Evolutionary conservation across 164 flowering plant species (phyloP).

Genomic region (Cinnamomum chago): DNA sequence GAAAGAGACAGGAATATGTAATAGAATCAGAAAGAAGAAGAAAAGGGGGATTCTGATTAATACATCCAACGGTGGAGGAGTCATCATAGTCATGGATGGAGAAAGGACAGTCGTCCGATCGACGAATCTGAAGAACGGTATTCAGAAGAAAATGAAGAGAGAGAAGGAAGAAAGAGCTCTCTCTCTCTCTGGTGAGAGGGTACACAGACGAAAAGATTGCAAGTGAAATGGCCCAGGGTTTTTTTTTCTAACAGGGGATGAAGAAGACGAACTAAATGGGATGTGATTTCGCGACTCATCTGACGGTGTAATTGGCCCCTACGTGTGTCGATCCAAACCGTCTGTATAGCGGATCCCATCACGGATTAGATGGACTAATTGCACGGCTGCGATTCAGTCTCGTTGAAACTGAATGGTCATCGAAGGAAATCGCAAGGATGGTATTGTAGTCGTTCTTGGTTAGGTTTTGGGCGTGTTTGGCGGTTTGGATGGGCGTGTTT

Average conservation of each 20-base stretch:
- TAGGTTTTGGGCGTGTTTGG: too few relatives aligned
- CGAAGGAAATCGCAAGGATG: too few relatives aligned
- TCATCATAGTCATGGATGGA: slow-evolving; percentile 63
- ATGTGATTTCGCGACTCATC: too few relatives aligned
- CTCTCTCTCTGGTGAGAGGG: background rate
- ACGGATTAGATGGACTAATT: too few relatives aligned
- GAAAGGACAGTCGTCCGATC: slow-evolving; percentile 28
- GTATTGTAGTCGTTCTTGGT: too few relatives aligned
- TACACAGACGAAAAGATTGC: background rate
- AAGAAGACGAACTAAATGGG: too few relatives aligned
- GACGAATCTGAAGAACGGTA: slow-evolving; percentile 20
- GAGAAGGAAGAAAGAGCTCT: background rate
- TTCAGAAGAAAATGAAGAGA: background rate
- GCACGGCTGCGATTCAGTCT: too few relatives aligned
- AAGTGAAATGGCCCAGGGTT: background rate
- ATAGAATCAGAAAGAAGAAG: background rate
- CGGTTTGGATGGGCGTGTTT: too few relatives aligned
- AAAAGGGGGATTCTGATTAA: background rate
- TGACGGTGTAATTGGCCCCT: too few relatives aligned
- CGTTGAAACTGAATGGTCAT: too few relatives aligned
- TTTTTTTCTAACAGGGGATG: background rate
- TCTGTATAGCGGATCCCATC: too few relatives aligned
- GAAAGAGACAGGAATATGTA: background rate
- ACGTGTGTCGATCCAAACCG: too few relatives aligned
- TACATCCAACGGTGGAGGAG: slow-evolving; percentile 73